Evolutionary conservation across 75 land plant genomes (phyloP), one percentile per base, ranked within the genome.

Genomic region (Cryptomeria japonica): DNA sequence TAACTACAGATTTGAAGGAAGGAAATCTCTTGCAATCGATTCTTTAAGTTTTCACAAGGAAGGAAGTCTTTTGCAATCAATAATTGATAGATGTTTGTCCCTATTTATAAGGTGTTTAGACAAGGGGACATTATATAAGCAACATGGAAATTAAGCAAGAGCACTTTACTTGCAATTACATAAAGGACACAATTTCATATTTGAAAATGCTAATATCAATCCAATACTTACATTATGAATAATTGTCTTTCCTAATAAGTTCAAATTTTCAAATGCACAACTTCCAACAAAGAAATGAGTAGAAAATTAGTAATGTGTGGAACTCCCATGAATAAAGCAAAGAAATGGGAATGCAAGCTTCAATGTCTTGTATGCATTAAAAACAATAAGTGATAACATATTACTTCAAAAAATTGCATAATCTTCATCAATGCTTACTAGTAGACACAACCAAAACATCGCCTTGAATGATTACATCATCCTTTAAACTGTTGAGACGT

Each of bases 401-500:
- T 9, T 78, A 78, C 12, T n/a, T 51, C 8, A 38, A 25, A 72
- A 37, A 8, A 56, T 18, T 18, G 22, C 14, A 53, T 51, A 51
- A 51, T 53, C 56, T 32, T 22, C n/a, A 9, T 80, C 44, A 68
- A 87, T 46, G 34, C 37, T 84, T 89, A 90, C 91, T 90, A 85
- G 87, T 31, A 51, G 91, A 73, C 2, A 88, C 86, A 39, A 84
- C 90, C 28, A 90, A 90, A 39, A 89, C 86, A 55, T 90, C 91
- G 39, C 91, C 91, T 84, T 88, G 91, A 77, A 85, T 89, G 42
- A 90, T 90, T 75, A 72, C 90, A 90, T 90, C 90, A 39, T 90
- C 90, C 84, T 90, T 78, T 86, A 90, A 79, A 72, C 88, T 88
- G 87, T 90, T 90, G 42, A 90, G 76, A 68, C 64, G 49, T 79